phyloP scores from a whole-genome alignment of 805 yeast species.

The Metschnikowia drakensbergensis region DNA sequence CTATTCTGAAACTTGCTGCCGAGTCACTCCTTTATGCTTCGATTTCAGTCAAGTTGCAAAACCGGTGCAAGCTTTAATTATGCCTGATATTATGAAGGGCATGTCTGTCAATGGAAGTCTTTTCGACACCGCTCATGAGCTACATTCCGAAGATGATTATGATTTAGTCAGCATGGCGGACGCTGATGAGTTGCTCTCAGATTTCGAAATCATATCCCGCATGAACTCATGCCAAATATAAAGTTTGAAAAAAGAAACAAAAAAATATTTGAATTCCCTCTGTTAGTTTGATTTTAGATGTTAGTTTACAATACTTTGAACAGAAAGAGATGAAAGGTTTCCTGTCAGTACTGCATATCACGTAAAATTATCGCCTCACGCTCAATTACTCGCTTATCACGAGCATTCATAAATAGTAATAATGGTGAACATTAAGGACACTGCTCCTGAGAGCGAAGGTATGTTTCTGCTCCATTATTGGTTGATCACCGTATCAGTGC shows the following conservation, averaged over 20 bases:
- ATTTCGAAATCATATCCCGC: slow-evolving; percentile 36
- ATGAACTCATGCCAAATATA: slow-evolving; percentile 5
- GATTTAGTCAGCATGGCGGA: slow-evolving; percentile 33
- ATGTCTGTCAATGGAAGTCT: neutral
- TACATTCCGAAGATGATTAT: slow-evolving; percentile 24
- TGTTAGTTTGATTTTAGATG: neutral
- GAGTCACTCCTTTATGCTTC: neutral
- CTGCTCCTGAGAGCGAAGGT: slow-evolving; percentile 41
- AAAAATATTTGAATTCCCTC: neutral
- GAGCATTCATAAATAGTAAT: slow-evolving; percentile 5
- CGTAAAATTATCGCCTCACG: neutral
- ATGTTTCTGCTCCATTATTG: slow-evolving; percentile 17
- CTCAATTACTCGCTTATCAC: neutral
- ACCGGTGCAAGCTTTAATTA: neutral
- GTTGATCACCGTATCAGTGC: neutral
- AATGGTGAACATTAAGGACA: slow-evolving; percentile 17
- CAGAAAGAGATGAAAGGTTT: neutral
- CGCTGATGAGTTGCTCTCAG: slow-evolving; percentile 28
- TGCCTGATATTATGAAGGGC: neutral
- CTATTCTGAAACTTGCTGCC: neutral
- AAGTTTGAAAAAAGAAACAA: neutral
- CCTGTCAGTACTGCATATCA: neutral
- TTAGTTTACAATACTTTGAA: neutral
- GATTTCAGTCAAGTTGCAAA: neutral
- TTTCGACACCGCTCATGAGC: neutral